Base-by-base conservation (phyloP, 1,284 basidiomycete species). In the Tilletiopsis washingtonensis region DNA sequence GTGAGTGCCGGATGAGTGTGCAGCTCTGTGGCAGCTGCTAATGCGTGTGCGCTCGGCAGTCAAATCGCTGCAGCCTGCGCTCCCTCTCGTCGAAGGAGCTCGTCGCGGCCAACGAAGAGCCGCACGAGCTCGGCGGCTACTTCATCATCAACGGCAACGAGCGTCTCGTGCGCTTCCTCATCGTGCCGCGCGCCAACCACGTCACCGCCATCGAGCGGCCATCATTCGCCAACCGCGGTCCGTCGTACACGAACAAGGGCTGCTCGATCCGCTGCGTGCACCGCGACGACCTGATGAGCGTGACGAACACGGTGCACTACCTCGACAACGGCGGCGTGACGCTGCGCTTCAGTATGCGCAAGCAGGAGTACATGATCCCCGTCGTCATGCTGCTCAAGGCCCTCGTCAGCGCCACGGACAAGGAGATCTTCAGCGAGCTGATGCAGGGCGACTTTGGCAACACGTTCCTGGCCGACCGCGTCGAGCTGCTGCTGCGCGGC, bases 121-220 rank as follows among this genome's bases (percentile, higher is more conserved):
- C 94, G 3, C 91, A 93, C 76, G 94, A 98, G 74, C 94, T 97
- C 73, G 94, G 94, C 41, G 94, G 93, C 24, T 98, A 98, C 78
- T 99, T 98, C 73, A 82, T 99, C 67, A 85, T 99, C 74, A 99
- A 99, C 74, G 94, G 94, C 56, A 98, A 97, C 77, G 94, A 99
- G 77, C 89, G 91, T 76, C 82, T 99, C 61, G 90, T 99, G 67
- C 90, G 94, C 53, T 97, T 91, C 77, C 85, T 94, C 69, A 91
- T 91, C 74, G 83, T 91, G 59, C 90, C 82, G 57, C 85, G 83
- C 62, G 81, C 91, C 54, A 89, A 94, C 72, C 88, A 91, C 76
- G 87, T 87, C 66, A 87, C 88, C 57, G 83, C 87, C 34, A 83
- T 94, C 63, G 77, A 86, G 58, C 85, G 90, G 39, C 83, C 86